These are phyloP conservation scores for Penicillium aurantiogriseum DNA, from an alignment of 2,329 filamentous ascomycete species.

Conservation along the genomic window DNA sequence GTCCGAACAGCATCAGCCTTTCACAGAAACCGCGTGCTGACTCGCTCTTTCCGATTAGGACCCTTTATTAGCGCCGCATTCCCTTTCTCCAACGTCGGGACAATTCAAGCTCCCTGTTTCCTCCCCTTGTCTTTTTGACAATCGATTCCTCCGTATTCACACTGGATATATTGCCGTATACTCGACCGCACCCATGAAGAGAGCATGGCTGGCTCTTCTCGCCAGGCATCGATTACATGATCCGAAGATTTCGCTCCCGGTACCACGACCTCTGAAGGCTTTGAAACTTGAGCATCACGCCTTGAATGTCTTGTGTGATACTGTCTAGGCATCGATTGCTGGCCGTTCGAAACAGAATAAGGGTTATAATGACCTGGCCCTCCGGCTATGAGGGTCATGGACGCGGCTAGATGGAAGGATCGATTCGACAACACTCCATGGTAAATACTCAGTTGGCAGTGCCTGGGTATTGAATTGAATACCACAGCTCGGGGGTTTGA, in stretches of 20 bases:
- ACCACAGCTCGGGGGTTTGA: neutral
- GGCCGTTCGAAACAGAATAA: neutral
- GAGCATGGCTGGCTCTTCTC: neutral
- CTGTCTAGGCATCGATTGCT: too few relatives aligned
- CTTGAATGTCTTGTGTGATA: neutral
- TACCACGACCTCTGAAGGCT: too few relatives aligned
- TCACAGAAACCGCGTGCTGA: neutral
- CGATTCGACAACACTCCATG: neutral
- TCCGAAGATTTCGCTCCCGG: neutral
- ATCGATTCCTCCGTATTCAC: neutral
- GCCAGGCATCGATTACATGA: neutral
- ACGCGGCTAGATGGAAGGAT: neutral
- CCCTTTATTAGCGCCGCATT: neutral
- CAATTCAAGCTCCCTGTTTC: neutral
- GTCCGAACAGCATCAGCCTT: neutral
- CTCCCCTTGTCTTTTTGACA: neutral
- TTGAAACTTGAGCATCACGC: neutral
- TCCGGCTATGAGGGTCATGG: neutral
- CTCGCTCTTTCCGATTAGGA: neutral
- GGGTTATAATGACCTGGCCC: neutral
- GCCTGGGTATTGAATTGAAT: neutral
- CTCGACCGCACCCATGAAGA: neutral
- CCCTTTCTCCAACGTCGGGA: neutral
- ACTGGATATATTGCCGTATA: neutral
- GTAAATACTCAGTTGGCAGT: neutral